Conservation (phyloP, 2,329 filamentous ascomycete genomes). For the Harringtonia aguacate region DNA sequence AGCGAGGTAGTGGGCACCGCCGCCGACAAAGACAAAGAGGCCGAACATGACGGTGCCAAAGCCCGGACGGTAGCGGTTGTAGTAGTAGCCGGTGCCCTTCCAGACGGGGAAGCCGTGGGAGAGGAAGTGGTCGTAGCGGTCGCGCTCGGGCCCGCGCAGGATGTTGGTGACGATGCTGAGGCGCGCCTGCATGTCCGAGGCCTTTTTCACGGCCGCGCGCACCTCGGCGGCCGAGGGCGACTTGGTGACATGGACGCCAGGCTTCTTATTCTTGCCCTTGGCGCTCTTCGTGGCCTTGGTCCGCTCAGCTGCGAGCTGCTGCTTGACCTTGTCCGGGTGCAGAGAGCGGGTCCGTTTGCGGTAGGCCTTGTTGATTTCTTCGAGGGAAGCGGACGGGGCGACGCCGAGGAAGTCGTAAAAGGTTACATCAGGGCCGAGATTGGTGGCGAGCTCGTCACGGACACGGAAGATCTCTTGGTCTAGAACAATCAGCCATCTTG, state of each 20-base stretch:
- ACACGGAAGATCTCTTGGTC: conserved; percentile 98
- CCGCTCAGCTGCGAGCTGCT: conserved; percentile 64
- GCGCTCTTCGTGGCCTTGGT: conserved; percentile 39
- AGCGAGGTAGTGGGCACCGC: conserved; percentile 76
- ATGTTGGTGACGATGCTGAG: conserved; percentile 79
- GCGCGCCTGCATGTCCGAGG: conserved; percentile 72
- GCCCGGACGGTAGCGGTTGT: conserved; percentile 84
- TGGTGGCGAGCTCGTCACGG: conserved; percentile 68
- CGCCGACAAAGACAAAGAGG: conserved; percentile 72
- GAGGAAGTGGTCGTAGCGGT: conserved; percentile 92
- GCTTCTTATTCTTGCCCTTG: conserved; percentile 34
- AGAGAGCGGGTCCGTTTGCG: conserved; percentile 73
- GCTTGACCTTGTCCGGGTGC: conserved; percentile 93
- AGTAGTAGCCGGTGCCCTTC: conserved; percentile 98
- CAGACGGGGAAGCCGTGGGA: conserved; percentile 87
- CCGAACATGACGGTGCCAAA: conserved; percentile 75
- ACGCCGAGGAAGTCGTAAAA: conserved; percentile 94
- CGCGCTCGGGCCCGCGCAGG: conserved; percentile 67
- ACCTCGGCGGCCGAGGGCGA: conserved; percentile 64
- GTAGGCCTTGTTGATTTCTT: conserved; percentile 90
- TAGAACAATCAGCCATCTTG: conserved; percentile 26
- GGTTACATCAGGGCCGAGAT: conserved; percentile 68
- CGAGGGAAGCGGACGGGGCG: conserved; percentile 59
- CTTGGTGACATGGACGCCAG: conserved; percentile 57
- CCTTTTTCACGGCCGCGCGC: conserved; percentile 67